Percentiles rank a stretch among this genome's conserved stretches.
Evolutionary conservation across 805 yeast species (phyloP).

Genomic region (Sugiyamaella valdiviana): DNA sequence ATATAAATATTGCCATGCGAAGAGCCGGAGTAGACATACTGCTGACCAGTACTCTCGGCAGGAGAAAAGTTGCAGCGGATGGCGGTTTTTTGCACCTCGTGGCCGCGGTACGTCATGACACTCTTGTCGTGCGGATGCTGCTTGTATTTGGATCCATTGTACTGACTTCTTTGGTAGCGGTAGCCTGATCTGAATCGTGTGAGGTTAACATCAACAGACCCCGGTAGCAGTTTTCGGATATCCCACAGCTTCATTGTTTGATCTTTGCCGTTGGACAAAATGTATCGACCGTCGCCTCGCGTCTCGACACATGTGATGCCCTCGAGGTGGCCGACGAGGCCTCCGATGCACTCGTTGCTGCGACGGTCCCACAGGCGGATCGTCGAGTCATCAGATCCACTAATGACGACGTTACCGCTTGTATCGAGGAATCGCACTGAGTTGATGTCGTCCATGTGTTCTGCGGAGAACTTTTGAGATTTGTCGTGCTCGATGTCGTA

Average conservation of each 20-base stretch:
- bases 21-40: constrained; percentile 29
- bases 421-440: constrained; percentile 26
- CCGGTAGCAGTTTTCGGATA: constrained; percentile 20
- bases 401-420: constrained; percentile 36
- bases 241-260: constrained; percentile 31
- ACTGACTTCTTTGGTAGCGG: constrained; percentile 22
- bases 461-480: neutral
- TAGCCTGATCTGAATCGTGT: constrained; percentile 15
- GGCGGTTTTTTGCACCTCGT: constrained; percentile 25
- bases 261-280: constrained; percentile 29
- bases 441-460: constrained; percentile 23
- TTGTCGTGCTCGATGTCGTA: constrained; percentile 20
- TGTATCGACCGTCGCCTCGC: constrained; percentile 23
- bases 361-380: constrained; percentile 45
- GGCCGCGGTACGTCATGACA: constrained; percentile 29
- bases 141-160: constrained; percentile 18
- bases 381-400: constrained; percentile 48
- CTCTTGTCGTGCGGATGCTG: constrained; percentile 26
- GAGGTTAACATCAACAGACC: constrained; percentile 1
- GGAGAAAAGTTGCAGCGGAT: constrained; percentile 31
- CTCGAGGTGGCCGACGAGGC: constrained; percentile 28
- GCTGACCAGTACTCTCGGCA: constrained; percentile 22
- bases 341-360: constrained; percentile 22
- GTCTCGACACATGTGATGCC: constrained; percentile 28
- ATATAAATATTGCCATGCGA: constrained; percentile 25